phyloP scores from a whole-genome alignment of 805 yeast genomes.

The Candida cerambycidarum region DNA sequence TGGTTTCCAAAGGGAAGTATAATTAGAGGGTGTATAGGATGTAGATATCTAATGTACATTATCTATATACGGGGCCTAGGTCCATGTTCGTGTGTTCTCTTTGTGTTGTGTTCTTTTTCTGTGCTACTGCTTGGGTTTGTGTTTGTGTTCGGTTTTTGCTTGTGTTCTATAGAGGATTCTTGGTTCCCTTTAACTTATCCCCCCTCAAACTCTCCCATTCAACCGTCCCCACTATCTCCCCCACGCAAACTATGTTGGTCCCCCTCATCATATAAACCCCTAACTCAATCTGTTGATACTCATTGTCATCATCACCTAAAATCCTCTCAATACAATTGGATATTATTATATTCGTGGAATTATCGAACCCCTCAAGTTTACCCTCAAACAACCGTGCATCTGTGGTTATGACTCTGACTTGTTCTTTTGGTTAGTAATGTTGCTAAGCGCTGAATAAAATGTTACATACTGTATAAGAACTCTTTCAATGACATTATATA shows the following conservation, averaged over 20 bases:
- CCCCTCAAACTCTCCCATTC: conserved; percentile 44
- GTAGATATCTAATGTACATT: not conserved
- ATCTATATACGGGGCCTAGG: no score
- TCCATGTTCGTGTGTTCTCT: no score
- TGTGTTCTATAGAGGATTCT: conserved; percentile 40
- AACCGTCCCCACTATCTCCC: conserved; percentile 39
- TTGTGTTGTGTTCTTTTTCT: no score
- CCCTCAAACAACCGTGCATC: conserved; percentile 47
- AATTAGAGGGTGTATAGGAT: not conserved
- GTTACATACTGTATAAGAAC: conserved; percentile 34
- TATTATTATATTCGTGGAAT: conserved; percentile 59
- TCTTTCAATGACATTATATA: conserved; percentile 20
- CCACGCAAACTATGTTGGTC: conserved; percentile 56
- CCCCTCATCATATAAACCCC: conserved; percentile 60
- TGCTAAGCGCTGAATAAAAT: no score
- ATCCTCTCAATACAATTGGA: conserved; percentile 52
- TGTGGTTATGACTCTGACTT: conserved; percentile 41
- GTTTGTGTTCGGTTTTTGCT: no score
- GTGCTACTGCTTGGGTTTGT: no score
- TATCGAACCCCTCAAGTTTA: conserved; percentile 57
- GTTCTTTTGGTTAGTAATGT: conserved; percentile 21
- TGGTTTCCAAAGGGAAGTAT: conserved; percentile 1
- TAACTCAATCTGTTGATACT: conserved; percentile 40
- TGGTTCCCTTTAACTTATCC: conserved; percentile 34
- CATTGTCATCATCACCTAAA: conserved; percentile 35